A percentile compares a stretch with the other conserved stretches of the same genome.
These are phyloP conservation scores for Malassezia cuniculi DNA, from an alignment of 1,284 basidiomycete genomes.

Conservation along the genomic window DNA sequence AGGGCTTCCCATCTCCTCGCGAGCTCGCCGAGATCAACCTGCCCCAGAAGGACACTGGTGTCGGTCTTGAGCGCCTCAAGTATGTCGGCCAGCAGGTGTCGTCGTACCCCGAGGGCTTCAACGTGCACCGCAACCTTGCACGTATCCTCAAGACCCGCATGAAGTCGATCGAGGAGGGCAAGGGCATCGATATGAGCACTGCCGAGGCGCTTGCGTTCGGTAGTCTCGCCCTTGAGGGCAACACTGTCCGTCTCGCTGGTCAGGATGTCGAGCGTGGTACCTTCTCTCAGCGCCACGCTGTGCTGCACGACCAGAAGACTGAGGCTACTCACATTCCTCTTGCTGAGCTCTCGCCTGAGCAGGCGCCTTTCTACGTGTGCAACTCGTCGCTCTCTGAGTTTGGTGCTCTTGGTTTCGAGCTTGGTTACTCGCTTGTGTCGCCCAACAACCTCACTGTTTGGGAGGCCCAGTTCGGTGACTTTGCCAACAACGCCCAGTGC, in stretches of 20 bases:
- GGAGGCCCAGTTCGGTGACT: constrained; percentile 98
- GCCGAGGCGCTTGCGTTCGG: constrained; percentile 96
- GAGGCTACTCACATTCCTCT: constrained; percentile 81
- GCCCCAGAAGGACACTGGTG: constrained; percentile 74
- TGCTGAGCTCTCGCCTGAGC: constrained; percentile 71
- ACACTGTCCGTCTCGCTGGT: constrained; percentile 87
- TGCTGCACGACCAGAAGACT: constrained; percentile 88
- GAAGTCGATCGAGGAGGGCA: constrained; percentile 78
- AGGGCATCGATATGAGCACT: constrained; percentile 96
- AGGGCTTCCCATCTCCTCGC: constrained; percentile 93
- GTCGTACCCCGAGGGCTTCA: constrained; percentile 68
- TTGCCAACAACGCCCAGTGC: constrained; percentile 64
- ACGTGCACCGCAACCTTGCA: constrained; percentile 79
- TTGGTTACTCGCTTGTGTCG: constrained; percentile 95
- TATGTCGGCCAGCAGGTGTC: constrained; percentile 76
- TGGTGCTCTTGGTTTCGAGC: constrained; percentile 89
- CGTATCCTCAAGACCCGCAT: constrained; percentile 79
- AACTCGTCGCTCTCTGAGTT: constrained; percentile 96
- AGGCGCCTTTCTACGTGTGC: constrained; percentile 84
- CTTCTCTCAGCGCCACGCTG: constrained; percentile 97
- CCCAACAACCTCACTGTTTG: constrained; percentile 88
- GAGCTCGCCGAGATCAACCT: constrained; percentile 84
- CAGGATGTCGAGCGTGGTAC: constrained; percentile 99
- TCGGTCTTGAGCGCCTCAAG: constrained; percentile 64
- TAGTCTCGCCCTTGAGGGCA: constrained; percentile 77